phyloP scores from a whole-genome alignment of 306 rosid species.

The Alnus glutinosa region DNA sequence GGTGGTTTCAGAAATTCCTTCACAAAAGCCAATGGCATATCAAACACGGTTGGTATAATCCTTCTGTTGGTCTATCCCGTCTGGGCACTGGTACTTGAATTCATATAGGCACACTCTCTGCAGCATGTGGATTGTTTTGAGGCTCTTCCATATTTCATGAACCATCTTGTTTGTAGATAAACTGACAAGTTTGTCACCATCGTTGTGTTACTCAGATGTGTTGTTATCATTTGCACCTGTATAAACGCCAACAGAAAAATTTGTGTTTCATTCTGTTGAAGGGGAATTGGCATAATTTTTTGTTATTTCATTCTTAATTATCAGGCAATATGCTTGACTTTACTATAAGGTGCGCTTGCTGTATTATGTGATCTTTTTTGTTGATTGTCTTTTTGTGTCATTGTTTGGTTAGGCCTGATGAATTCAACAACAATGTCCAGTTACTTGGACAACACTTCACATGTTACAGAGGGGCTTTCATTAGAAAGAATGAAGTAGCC shows the following conservation, averaged over 20 bases:
- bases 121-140: slow-evolving; percentile 13
- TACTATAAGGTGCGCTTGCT: not conserved
- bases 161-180: not conserved
- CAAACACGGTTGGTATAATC: slow-evolving; percentile 76
- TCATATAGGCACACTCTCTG: slow-evolving; percentile 36
- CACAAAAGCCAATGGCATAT: slow-evolving; percentile 67
- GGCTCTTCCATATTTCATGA: slow-evolving; percentile 15
- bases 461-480: not conserved
- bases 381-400: not conserved
- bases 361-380: not conserved
- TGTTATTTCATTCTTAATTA: not conserved
- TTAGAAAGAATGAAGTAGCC: not conserved
- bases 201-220: too few species aligned
- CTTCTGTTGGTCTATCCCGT: slow-evolving; percentile 72
- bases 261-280: not conserved
- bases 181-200: not conserved
- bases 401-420: not conserved
- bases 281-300: not conserved
- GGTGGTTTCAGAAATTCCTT: slow-evolving; percentile 92
- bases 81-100: slow-evolving; percentile 57
- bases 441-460: not conserved
- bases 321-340: not conserved
- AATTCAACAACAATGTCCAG: not conserved
- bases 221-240: not conserved
- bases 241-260: too few species aligned